Conservation (phyloP, 2,329 filamentous ascomycete species). For the Aspergillus carbonarius region DNA sequence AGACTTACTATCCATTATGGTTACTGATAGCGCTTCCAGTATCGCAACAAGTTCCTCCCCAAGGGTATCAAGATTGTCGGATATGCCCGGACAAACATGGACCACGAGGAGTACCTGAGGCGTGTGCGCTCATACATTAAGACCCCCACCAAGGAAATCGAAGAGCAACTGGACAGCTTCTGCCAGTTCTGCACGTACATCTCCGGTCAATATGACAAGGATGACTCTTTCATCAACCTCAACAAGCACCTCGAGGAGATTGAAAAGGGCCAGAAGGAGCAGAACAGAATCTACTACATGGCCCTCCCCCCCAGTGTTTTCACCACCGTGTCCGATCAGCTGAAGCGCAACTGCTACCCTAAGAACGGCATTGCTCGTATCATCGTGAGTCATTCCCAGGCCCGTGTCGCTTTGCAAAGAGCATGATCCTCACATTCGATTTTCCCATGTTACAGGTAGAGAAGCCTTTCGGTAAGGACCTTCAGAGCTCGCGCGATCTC, state of each 20-base stretch:
- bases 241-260: conserved; percentile 82
- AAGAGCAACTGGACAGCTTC: conserved; percentile 93
- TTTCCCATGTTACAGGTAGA: conserved; percentile 65
- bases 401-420: background rate
- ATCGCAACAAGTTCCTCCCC: conserved; percentile 96
- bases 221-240: conserved; percentile 86
- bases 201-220: conserved; percentile 96
- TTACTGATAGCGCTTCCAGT: conserved; percentile 54
- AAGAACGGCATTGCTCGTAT: conserved; percentile 86
- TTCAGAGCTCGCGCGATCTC: conserved; percentile 88
- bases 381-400: conserved; percentile 63
- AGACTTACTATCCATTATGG: background rate
- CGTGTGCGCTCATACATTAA: conserved; percentile 98
- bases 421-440: conserved; percentile 20
- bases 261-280: conserved; percentile 78
- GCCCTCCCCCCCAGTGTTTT: conserved; percentile 96
- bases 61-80: conserved; percentile 96
- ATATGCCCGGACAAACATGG: conserved; percentile 99
- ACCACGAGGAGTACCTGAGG: conserved; percentile 90
- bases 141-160: conserved; percentile 94
- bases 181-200: conserved; percentile 85
- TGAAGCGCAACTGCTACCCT: conserved; percentile 97
- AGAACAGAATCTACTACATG: conserved; percentile 98
- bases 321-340: conserved; percentile 92
- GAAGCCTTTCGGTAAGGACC: conserved; percentile 98